A percentile compares a stretch with the other conserved stretches of the same genome.
These are phyloP conservation scores for Paramecium tetraurelia DNA, from an alignment of 73 alveolate species.

Conservation along the genomic window DNA sequence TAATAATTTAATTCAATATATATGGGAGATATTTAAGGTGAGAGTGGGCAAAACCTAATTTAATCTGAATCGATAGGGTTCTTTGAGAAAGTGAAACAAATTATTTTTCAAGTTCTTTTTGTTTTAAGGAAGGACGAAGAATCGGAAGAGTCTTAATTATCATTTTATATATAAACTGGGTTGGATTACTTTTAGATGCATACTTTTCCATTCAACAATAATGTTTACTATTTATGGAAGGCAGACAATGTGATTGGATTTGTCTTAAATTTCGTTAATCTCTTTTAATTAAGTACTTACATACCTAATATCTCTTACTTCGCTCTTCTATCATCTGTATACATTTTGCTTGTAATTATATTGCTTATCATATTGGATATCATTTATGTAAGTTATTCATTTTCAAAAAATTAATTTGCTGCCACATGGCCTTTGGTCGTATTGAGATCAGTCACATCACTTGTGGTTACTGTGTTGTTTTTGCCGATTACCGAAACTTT, in stretches of 20 bases:
- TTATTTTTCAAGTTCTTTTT: constrained; percentile 45
- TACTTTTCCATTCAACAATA: constrained; percentile 41
- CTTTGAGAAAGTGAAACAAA: constrained; percentile 25
- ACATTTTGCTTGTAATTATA: constrained; percentile 63
- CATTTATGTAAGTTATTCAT: constrained; percentile 68
- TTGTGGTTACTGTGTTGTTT: constrained; percentile 70
- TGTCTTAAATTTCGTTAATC: constrained; percentile 50
- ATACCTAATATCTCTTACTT: constrained; percentile 56
- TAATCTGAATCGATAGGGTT: neutral
- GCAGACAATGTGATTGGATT: constrained; percentile 58
- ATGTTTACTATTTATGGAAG: constrained; percentile 66
- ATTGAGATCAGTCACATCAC: constrained; percentile 63
- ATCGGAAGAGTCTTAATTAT: neutral
- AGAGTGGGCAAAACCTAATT: neutral
- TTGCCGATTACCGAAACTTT: constrained; percentile 65
- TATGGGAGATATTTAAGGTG: neutral
- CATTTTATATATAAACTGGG: neutral
- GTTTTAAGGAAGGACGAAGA: constrained; percentile 57
- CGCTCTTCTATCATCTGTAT: constrained; percentile 64
- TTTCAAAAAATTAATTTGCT: constrained; percentile 65
- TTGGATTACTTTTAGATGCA: constrained; percentile 56
- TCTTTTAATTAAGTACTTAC: constrained; percentile 61
- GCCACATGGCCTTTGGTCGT: constrained; percentile 70
- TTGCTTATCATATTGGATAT: constrained; percentile 67
- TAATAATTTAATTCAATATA: neutral